Base-by-base conservation (phyloP, 169 alveolate species). In the Plasmodium berghei region DNA sequence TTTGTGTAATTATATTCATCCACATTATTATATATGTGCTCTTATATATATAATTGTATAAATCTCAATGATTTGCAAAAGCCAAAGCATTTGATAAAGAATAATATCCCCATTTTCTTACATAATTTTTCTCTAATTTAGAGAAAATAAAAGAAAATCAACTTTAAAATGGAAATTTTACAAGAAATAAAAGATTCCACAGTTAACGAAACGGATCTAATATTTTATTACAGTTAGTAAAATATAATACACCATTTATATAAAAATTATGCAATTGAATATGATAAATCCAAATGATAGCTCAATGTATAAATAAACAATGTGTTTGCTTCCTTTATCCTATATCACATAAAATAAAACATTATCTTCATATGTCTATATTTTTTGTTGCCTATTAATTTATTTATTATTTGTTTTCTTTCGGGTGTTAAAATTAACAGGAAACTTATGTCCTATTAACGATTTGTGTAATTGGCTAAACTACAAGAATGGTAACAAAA, bases 201-300 rank as follows among this genome's bases (percentile, higher is more conserved):
- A 5, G 88, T 75, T 62, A 75, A 75, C 64, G 88, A 75, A 75
- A 75, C 70, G 55, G 88, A 75, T 63, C 62, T 75, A 67, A 75
- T 62, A 24, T 75, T 75, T 56, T 75, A 75, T 67, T 75, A 75
- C 66, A 61, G 88, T 75, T 40, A 75, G 74, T 75, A 28, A 72
- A 34, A 34, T 24, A 55, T 48, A 55, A 40, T 16, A 22, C 45
- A 40, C 40, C 34, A 14, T n/a, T 14, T 42, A 56, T 55, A 56
- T 18, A 42, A 24, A 40, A 58, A 48, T 18, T 18, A 55, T 48
- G 18, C 14, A 9, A 24, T 5, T 24, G 48, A 69, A 9, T 22
- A 69, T 69, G 20, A 52, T 52, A n/a, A 3, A 22, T 20, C 6
- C 8, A 20, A 26, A 63, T 9, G 40, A 63, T 9, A 28, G 14